phyloP scores from a whole-genome alignment of 75 land plant species.

The Pseudotsuga menziesii region DNA sequence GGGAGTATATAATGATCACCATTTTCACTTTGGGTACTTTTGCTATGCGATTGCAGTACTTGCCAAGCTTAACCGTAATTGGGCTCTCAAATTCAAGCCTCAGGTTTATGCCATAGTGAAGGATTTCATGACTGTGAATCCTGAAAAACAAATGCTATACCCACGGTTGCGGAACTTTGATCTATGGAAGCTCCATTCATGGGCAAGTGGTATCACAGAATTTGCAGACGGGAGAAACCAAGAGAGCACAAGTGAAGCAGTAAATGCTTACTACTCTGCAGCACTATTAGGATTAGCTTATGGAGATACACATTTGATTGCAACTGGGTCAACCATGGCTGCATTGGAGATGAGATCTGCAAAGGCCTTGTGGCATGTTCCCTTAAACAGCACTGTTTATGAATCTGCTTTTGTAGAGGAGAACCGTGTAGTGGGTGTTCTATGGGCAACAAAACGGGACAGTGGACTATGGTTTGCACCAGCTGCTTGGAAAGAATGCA shows the following conservation, averaged over 20 bases:
- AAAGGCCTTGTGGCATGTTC: constrained; percentile 80
- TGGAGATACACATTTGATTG: constrained; percentile 52
- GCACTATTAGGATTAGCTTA: constrained; percentile 74
- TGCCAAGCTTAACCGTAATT: constrained; percentile 66
- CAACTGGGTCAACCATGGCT: constrained; percentile 59
- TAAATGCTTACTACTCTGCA: constrained; percentile 89
- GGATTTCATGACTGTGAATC: constrained; percentile 67
- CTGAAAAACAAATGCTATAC: constrained; percentile 20
- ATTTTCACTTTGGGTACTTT: constrained; percentile 88
- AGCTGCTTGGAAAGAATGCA: constrained; percentile 65
- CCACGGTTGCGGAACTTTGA: constrained; percentile 81
- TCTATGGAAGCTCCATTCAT: constrained; percentile 86
- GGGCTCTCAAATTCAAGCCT: constrained; percentile 65
- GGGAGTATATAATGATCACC: constrained; percentile 88
- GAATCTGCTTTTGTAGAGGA: constrained; percentile 51
- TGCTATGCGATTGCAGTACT: constrained; percentile 83
- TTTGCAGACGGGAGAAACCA: constrained; percentile 94
- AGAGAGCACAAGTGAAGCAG: constrained; percentile 94
- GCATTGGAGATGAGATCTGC: constrained; percentile 70
- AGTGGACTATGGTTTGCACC: constrained; percentile 94
- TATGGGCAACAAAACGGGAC: constrained; percentile 95
- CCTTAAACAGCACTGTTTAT: constrained; percentile 43
- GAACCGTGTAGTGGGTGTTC: constrained; percentile 74
- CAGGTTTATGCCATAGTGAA: constrained; percentile 74
- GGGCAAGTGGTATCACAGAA: constrained; percentile 91